These are phyloP conservation scores for Zasmidium cellare DNA, from an alignment of 2,329 filamentous ascomycete genomes.

Conservation along the genomic window DNA sequence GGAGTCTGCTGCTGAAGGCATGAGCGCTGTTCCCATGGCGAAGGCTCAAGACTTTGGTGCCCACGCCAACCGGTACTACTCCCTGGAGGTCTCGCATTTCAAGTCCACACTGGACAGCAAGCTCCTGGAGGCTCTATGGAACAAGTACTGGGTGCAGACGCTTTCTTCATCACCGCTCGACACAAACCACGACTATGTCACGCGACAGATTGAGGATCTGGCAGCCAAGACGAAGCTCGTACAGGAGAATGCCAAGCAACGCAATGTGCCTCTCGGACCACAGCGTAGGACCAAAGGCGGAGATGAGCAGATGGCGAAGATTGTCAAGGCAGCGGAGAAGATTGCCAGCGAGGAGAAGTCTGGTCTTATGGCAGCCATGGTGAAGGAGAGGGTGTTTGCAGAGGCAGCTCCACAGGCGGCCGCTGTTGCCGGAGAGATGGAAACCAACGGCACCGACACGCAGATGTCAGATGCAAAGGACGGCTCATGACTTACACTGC, in stretches of 20 bases:
- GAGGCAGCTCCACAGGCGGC: slow-evolving; percentile 17
- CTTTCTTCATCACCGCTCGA: slow-evolving; percentile 87
- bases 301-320: slow-evolving; percentile 58
- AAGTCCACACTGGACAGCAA: slow-evolving; percentile 89
- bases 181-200: slow-evolving; percentile 89
- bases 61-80: slow-evolving; percentile 87
- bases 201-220: slow-evolving; percentile 87
- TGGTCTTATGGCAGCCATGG: slow-evolving; percentile 61
- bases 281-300: slow-evolving; percentile 32
- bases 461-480: slow-evolving; percentile 31
- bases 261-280: slow-evolving; percentile 25
- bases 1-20: slow-evolving; percentile 54
- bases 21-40: slow-evolving; percentile 79
- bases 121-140: slow-evolving; percentile 87
- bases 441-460: slow-evolving; percentile 28
- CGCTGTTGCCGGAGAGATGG: slow-evolving; percentile 17
- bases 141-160: slow-evolving; percentile 98
- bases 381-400: slow-evolving; percentile 65
- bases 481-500: not conserved
- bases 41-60: slow-evolving; percentile 97
- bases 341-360: slow-evolving; percentile 63
- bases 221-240: slow-evolving; percentile 69
- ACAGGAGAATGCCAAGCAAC: slow-evolving; percentile 35
- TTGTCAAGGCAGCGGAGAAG: slow-evolving; percentile 61
- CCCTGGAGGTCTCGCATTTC: slow-evolving; percentile 87